A percentile compares a stretch with the other conserved stretches of the same genome.
Conservation (phyloP, 441 rosid genomes). For the Brassica hybrid region DNA sequence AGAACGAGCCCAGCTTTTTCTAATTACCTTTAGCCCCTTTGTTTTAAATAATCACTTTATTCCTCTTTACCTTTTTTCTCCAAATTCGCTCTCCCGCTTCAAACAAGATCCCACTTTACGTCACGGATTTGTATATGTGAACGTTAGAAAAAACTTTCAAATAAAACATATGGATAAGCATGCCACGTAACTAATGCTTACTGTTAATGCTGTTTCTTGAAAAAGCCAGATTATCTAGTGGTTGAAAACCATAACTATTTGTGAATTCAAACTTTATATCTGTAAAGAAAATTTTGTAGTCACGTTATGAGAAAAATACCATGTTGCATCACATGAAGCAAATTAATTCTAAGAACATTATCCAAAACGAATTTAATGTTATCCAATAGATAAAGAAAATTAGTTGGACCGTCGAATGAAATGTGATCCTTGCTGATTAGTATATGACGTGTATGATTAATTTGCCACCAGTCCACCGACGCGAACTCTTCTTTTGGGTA, state of each 20-base stretch:
- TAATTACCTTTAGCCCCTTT: slow-evolving; percentile 13
- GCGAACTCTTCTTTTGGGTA: slow-evolving; percentile 25
- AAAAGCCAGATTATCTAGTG: slow-evolving; percentile 9
- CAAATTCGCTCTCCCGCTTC: not conserved
- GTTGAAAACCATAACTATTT: slow-evolving; percentile 19
- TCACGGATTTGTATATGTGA: slow-evolving; percentile 28
- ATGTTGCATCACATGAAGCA: slow-evolving; percentile 45
- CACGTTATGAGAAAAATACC: slow-evolving; percentile 38
- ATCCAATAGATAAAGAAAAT: slow-evolving; percentile 35
- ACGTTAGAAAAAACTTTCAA: slow-evolving; percentile 2
- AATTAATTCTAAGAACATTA: slow-evolving; percentile 34
- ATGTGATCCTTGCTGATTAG: slow-evolving; percentile 38
- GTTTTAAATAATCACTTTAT: slow-evolving; percentile 12
- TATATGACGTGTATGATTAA: slow-evolving; percentile 38
- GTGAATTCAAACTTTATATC: slow-evolving; percentile 28
- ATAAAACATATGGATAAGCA: slow-evolving; percentile 34
- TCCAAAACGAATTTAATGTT: slow-evolving; percentile 39
- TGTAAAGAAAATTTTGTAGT: slow-evolving; percentile 36
- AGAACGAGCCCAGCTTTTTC: not conserved
- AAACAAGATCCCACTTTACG: not conserved
- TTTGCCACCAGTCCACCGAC: slow-evolving; percentile 43
- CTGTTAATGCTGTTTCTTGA: slow-evolving; percentile 23
- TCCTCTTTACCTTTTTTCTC: not conserved
- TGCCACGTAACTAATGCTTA: slow-evolving; percentile 19
- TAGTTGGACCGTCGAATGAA: slow-evolving; percentile 45